Base-by-base conservation (phyloP, 306 rosid genomes). In the Hippophae gyantsensis region DNA sequence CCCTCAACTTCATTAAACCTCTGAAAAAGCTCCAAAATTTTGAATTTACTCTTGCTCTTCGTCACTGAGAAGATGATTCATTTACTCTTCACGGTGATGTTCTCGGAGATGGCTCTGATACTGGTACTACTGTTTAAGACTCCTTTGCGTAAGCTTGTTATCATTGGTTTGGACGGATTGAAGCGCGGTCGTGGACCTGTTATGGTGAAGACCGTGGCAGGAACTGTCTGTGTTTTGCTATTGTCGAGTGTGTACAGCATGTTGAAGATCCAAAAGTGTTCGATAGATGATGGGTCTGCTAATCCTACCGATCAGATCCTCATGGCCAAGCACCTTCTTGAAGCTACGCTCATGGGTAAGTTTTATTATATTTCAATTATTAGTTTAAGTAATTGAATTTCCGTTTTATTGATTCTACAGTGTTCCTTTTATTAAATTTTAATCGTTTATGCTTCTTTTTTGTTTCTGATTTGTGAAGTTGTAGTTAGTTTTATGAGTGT, bases 231-330 rank as follows among this genome's bases (percentile, higher is more conserved):
- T 6, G 63, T 78, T 42, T 80, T 82, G 4, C 51, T 92, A 55
- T 8, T 50, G 3, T 86, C 99, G 3, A 78, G 77, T 75, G 18
- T 77, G 38, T 84, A 76, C 62, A 70, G 82, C 72, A 69, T 88
- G 76, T 0, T 82, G 14, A 68, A 76, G 71, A 82, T 92, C 86
- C 80, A 68, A 66, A 75, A 61, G 48, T 89, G 88, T 26, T 73
- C 74, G 88, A 72, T 77, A 73, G 89, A 80, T 13, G 89, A 76
- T 12, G 93, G 57, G 42, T 69, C 60, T 43, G 49, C 60, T 43
- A 88, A 76, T 66, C 95, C 94, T 32, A 92, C 99, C 76, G 94
- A 92, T 92, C 97, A 92, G 85, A 79, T 92, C 74, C 97, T 92
- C 60, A 72, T 92, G 95, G 84, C 82, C 62, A 82, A 77, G 52